Evolutionary conservation across 106 monocot species (phyloP), one percentile per base, ranked within the genome.

Genomic region (Alisma plantagoaquatica): DNA sequence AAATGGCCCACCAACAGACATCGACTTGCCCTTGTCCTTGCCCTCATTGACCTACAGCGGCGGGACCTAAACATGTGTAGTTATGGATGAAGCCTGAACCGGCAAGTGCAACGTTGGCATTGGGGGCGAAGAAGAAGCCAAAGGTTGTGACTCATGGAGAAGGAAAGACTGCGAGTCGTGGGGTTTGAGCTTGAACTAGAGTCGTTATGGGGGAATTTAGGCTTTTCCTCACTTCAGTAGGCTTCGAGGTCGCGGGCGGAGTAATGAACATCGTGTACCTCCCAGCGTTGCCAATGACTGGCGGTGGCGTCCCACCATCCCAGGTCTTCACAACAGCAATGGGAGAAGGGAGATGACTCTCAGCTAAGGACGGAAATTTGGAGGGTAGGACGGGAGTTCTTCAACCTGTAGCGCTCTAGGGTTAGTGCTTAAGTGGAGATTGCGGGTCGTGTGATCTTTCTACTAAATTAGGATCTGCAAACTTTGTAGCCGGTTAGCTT

Each of bases 231-330:
- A 30, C 42, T 28, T 46, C 67, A 20, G 68, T 51, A 5, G 75
- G 49, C 17, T 54, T 56, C 27, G 79, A 76, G 9, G 66, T 65
- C 18, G 67, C 45, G 42, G 80, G 74, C 11, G 90, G 90, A 16
- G 90, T 91, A 26, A 91, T 74, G 84, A 91, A 91, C 49, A 91
- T 69, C 20, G 90, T 91, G 73, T 80, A 77, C 1, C 73, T 67
- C 25, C 90, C 90, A 31, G 77, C 80, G 47, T 70, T 77, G 6
- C 80, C 90, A 31, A 91, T 91, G 53, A 91, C 65, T 11, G 89
- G 84, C 53, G 73, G 83, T 22, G 77, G 89, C 11, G 73, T 72
- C n/a, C n/a, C n/a, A 18, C 35, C 66, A 28, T 70, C 73, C 28
- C 58, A 30, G 22, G 65, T 16, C 27, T 23, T 30, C 29, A 61